Evolutionary conservation across 768 basidiomycete genomes (phyloP), one percentile per base, ranked within the genome.

Genomic region (Suillus subluteus): DNA sequence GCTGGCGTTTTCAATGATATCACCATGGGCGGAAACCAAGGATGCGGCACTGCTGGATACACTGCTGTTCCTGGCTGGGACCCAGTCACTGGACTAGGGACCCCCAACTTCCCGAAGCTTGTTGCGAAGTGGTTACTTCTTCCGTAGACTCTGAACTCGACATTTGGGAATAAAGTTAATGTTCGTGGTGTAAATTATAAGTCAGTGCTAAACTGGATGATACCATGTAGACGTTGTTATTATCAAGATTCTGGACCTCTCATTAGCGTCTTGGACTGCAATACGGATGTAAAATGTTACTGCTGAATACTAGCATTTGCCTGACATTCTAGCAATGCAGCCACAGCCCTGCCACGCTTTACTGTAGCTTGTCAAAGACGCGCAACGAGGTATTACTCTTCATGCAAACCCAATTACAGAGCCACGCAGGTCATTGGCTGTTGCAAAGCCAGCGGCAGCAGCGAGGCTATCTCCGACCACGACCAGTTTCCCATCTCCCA

Each of bases 31-130:
- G 73, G 71, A 4, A 83, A 82, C 59, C 74, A 70, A 26, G 81
- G 81, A 9, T 82, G 82, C 62, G 76, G 77, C 13, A 80, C 78
- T 21, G n/a, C 62, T 16, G 80, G 80, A 1, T 82, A 75, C 69
- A 72, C 70, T 30, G 64, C 66, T 7, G 64, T 55, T 0, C 18
- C 38, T 5, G 74, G 75, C 1, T 77, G 73, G 73, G 74, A 76
- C 55, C 78, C 78, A n/a, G 78, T 80, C 59, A 79, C 78, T 1
- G 79, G 79, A n/a, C 67, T 76, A 0, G 78, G 79, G 16, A 79
- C 78, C 8, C 78, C 75, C 35, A 83, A 88, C 70, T 90, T 88
- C 73, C 71, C 79, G 58, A 82, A 81, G 65, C 74, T 91, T 64
- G 72, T 83, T 44, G 75, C 77, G 65, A 79, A 76, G 65, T 82